Percentiles rank a stretch among this genome's conserved stretches.
Conservation (phyloP, 2,329 filamentous ascomycete genomes). For the Nemania sp. region DNA sequence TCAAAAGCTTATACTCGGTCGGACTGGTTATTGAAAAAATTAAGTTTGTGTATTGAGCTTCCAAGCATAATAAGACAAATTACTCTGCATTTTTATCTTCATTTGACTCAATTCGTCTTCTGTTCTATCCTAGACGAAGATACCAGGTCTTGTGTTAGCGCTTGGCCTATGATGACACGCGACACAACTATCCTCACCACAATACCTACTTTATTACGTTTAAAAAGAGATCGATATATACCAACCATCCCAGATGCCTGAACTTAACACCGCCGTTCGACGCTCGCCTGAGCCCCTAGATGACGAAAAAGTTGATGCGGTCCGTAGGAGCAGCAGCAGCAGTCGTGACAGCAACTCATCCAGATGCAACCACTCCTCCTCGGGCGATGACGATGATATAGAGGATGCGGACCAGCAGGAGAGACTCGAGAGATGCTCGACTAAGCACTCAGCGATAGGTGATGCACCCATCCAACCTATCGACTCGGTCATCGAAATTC, state of each 20-base stretch:
- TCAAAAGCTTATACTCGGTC: constrained; percentile 18
- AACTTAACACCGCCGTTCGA: constrained; percentile 17
- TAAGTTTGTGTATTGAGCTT: constrained; percentile 26
- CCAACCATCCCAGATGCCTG: constrained; percentile 36
- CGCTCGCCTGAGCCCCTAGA: constrained; percentile 17
- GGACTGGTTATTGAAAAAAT: background rate
- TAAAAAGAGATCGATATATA: constrained; percentile 23
- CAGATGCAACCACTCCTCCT: constrained; percentile 18
- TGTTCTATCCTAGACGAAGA: constrained; percentile 15
- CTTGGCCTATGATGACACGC: constrained; percentile 42
- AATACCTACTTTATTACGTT: constrained; percentile 8
- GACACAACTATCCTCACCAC: constrained; percentile 16
- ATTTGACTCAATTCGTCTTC: background rate
- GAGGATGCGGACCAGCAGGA: constrained; percentile 30
- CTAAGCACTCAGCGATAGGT: constrained; percentile 48
- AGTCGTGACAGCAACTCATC: constrained; percentile 27
- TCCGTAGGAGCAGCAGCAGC: constrained; percentile 25
- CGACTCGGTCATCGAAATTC: constrained; percentile 53
- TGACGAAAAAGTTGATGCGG: constrained; percentile 13
- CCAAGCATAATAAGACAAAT: constrained; percentile 23
- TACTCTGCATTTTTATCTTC: background rate
- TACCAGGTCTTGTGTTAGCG: constrained; percentile 12
- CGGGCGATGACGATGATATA: constrained; percentile 24
- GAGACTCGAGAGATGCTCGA: constrained; percentile 47
- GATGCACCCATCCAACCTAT: constrained; percentile 50